A percentile compares a stretch with the other conserved stretches of the same genome.
phyloP scores from a whole-genome alignment of 345 rosid genomes.

The Eucalyptus erythrocorys region DNA sequence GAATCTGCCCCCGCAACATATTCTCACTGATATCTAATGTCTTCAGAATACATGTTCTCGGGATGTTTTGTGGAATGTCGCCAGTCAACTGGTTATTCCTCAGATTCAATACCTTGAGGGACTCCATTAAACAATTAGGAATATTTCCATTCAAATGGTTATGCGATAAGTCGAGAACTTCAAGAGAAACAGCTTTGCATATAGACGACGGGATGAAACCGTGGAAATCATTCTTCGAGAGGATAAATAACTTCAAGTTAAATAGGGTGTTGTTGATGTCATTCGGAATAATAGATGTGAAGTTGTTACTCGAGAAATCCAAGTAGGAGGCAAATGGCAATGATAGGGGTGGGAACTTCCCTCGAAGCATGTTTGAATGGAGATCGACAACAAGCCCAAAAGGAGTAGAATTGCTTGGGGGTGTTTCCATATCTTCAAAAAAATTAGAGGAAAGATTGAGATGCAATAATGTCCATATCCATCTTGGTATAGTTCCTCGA shows the following conservation, averaged over 20 bases:
- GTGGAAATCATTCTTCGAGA: neutral
- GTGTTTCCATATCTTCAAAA: neutral
- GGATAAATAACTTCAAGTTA: accelerated
- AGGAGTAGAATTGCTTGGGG: neutral
- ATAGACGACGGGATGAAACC: neutral
- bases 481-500: constrained; percentile 16
- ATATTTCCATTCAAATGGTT: neutral
- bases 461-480: constrained; percentile 8
- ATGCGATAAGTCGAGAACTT: neutral
- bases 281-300: neutral
- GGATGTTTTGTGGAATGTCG: accelerated
- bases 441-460: constrained; percentile 16
- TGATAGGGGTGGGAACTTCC: accelerated
- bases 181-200: neutral
- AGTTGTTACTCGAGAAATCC: neutral
- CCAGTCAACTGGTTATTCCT: neutral
- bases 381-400: neutral
- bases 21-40: neutral
- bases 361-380: neutral
- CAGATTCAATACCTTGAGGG: neutral
- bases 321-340: accelerated
- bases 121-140: neutral
- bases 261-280: accelerated
- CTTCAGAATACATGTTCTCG: accelerated
- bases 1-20: neutral